phyloP scores from a whole-genome alignment of 148 eudicot genomes.

The Dianthus caryophyllus region DNA sequence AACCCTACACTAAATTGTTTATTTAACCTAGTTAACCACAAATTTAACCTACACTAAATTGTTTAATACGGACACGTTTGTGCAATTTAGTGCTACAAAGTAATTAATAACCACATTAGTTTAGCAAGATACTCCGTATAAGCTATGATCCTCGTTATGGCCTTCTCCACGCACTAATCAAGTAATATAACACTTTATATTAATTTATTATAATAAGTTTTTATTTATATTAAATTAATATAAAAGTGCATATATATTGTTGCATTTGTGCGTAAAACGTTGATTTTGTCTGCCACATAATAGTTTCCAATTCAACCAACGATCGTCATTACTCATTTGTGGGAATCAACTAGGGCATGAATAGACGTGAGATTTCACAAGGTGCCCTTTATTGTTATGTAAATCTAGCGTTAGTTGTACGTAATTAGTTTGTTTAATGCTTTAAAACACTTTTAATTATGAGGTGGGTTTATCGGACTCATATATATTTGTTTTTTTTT shows the following conservation, averaged over 20 bases:
- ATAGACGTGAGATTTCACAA: constrained; percentile 42
- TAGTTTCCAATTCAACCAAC: constrained; percentile 17
- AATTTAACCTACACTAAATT: constrained; percentile 8
- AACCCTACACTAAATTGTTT: not conserved
- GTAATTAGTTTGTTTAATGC: constrained; percentile 13
- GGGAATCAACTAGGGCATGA: constrained; percentile 43
- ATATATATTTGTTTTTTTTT: too few species aligned
- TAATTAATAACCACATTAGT: too few species aligned
- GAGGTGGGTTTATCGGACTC: constrained; percentile 3
- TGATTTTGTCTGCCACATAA: constrained; percentile 34
- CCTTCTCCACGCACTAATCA: constrained; percentile 25
- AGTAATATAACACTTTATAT: not conserved
- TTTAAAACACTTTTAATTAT: not conserved
- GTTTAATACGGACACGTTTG: constrained; percentile 16
- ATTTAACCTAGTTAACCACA: constrained; percentile 17
- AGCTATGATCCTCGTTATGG: constrained; percentile 6
- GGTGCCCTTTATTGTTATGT: not conserved
- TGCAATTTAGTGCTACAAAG: constrained; percentile 17
- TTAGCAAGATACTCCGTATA: not conserved
- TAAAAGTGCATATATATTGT: constrained; percentile 4
- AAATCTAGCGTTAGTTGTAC: constrained; percentile 1
- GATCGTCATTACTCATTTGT: constrained; percentile 25
- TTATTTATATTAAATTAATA: not conserved
- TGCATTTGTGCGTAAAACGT: constrained; percentile 19
- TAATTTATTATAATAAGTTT: not conserved